Evolutionary conservation across 1,284 basidiomycete species (phyloP).

Genomic region (Trametes polyzona): DNA sequence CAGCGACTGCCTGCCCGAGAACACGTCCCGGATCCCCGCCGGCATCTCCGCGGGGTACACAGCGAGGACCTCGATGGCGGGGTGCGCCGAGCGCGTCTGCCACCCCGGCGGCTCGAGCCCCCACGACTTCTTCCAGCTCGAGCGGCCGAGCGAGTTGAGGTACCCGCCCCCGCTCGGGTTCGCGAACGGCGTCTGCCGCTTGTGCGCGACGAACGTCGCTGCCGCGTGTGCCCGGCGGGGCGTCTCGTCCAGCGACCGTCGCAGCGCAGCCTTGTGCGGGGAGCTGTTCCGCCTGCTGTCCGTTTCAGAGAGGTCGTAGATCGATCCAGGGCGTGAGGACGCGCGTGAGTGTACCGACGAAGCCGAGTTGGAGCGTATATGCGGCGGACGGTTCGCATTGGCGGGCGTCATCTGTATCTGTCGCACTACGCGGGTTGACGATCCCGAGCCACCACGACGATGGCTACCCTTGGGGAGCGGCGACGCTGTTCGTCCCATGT

Average conservation of each 20-base stretch:
- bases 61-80: slow-evolving; percentile 73
- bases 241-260: slow-evolving; percentile 54
- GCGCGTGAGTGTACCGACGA: slow-evolving; percentile 73
- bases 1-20: slow-evolving; percentile 64
- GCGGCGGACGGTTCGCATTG: slow-evolving; percentile 43
- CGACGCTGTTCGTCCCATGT: slow-evolving; percentile 60
- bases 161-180: slow-evolving; percentile 51
- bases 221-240: slow-evolving; percentile 47
- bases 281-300: slow-evolving; percentile 59
- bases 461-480: slow-evolving; percentile 70
- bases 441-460: slow-evolving; percentile 71
- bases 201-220: slow-evolving; percentile 75
- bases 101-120: slow-evolving; percentile 83
- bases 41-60: slow-evolving; percentile 59
- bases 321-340: slow-evolving; percentile 74
- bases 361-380: slow-evolving; percentile 71
- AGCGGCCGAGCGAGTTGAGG: slow-evolving; percentile 57
- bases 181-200: slow-evolving; percentile 67
- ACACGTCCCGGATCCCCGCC: slow-evolving; percentile 69
- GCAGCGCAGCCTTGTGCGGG: slow-evolving; percentile 49
- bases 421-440: slow-evolving; percentile 76
- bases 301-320: slow-evolving; percentile 73
- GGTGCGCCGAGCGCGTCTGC: slow-evolving; percentile 70
- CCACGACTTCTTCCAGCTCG: slow-evolving; percentile 88
- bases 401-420: slow-evolving; percentile 51